These are phyloP conservation scores for Fusarium globosum DNA, from an alignment of 2,329 filamentous ascomycete species.

Conservation along the genomic window DNA sequence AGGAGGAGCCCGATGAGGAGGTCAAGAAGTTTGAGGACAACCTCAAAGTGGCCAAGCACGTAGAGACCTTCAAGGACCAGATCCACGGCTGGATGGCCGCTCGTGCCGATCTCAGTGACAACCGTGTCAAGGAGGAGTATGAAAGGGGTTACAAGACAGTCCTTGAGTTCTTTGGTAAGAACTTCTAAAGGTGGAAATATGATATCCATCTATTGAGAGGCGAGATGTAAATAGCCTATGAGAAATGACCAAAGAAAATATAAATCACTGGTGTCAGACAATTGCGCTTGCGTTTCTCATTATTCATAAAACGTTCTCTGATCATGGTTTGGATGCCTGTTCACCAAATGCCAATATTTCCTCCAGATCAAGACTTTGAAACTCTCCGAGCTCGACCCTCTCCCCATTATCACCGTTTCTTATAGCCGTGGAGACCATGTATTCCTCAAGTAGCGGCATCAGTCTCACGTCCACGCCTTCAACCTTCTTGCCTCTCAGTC, in stretches of 20 bases:
- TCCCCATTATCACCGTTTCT: conserved; percentile 56
- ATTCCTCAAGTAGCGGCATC: conserved; percentile 60
- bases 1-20: conserved; percentile 68
- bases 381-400: conserved; percentile 54
- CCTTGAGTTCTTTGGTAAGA: conserved; percentile 66
- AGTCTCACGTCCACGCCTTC: conserved; percentile 51
- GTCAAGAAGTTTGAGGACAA: conserved; percentile 67
- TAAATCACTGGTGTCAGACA: background rate
- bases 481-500: conserved; percentile 46
- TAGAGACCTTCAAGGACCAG: conserved; percentile 75
- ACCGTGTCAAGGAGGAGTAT: conserved; percentile 70
- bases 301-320: background rate
- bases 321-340: conserved; percentile 10
- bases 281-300: background rate
- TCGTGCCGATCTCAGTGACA: conserved; percentile 67
- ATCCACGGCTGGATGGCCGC: conserved; percentile 82
- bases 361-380: conserved; percentile 57
- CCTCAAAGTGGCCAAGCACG: conserved; percentile 66
- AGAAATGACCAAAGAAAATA: conserved; percentile 20
- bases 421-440: conserved; percentile 66
- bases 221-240: conserved; percentile 11
- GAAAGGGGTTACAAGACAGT: conserved; percentile 70
- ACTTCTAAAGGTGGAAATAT: conserved; percentile 50
- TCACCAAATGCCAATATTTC: conserved; percentile 60
- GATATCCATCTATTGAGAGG: background rate